phyloP scores from a whole-genome alignment of 352 stramenopile species.

The Pythium brachiatum region DNA sequence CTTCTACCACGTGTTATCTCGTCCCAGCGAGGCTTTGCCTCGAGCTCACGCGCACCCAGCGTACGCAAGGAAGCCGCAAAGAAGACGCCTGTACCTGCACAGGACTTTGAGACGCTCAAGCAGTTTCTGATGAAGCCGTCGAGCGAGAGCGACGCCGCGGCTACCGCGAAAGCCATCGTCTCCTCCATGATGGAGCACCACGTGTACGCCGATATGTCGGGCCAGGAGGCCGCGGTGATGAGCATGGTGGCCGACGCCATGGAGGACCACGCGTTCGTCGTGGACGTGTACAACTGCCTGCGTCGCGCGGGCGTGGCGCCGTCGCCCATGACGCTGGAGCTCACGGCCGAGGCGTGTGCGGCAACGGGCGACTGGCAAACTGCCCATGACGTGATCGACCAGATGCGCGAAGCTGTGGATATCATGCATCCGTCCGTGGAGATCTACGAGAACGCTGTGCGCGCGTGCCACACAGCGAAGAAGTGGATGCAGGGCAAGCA shows the following conservation, averaged over 20 bases:
- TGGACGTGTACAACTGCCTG: slow-evolving; percentile 58
- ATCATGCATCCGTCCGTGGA: slow-evolving; percentile 64
- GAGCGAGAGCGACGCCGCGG: slow-evolving; percentile 30
- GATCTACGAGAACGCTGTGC: slow-evolving; percentile 76
- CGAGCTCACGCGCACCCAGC: background rate
- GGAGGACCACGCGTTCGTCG: slow-evolving; percentile 48
- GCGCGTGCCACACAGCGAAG: slow-evolving; percentile 40
- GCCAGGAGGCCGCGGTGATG: slow-evolving; percentile 74
- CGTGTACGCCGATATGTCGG: slow-evolving; percentile 62
- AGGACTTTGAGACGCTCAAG: slow-evolving; percentile 67
- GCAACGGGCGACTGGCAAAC: slow-evolving; percentile 49
- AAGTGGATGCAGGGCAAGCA: slow-evolving; percentile 77
- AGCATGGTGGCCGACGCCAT: slow-evolving; percentile 71
- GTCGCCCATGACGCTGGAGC: slow-evolving; percentile 70
- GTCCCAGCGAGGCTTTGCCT: slow-evolving; percentile 5
- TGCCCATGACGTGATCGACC: slow-evolving; percentile 59
- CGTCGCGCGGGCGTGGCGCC: slow-evolving; percentile 52
- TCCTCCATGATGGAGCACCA: slow-evolving; percentile 49
- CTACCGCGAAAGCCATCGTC: slow-evolving; percentile 46
- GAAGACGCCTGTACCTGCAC: slow-evolving; percentile 29
- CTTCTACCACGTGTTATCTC: background rate
- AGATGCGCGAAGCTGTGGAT: slow-evolving; percentile 65
- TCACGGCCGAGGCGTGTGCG: slow-evolving; percentile 56
- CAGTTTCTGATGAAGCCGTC: slow-evolving; percentile 48
- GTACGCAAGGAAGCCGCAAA: background rate